These are phyloP conservation scores for Phoma sp. DNA, from an alignment of 2,329 filamentous ascomycete species.

Conservation along the genomic window DNA sequence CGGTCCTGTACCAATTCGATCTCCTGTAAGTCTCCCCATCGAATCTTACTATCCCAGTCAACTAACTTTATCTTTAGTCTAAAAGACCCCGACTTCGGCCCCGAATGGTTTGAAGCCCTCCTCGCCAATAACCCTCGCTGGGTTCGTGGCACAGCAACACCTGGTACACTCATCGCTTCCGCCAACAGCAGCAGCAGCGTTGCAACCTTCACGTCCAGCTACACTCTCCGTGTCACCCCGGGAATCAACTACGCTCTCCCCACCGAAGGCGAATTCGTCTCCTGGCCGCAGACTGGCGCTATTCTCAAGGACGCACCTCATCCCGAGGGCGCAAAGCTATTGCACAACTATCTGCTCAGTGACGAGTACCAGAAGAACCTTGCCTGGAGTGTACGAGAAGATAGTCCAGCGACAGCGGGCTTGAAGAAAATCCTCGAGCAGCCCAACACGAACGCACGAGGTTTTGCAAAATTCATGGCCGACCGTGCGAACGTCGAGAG, in stretches of 20 bases:
- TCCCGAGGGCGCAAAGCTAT: slow-evolving; percentile 60
- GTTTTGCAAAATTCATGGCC: slow-evolving; percentile 54
- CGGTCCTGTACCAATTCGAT: slow-evolving; percentile 60
- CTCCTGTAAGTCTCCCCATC: slow-evolving; percentile 51
- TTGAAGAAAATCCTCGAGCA: slow-evolving; percentile 42
- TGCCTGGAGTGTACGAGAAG: slow-evolving; percentile 49
- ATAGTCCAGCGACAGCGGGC: slow-evolving; percentile 40
- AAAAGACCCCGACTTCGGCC: slow-evolving; percentile 48
- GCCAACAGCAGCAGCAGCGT: slow-evolving; percentile 30
- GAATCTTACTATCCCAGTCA: background rate
- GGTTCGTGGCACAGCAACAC: slow-evolving; percentile 61
- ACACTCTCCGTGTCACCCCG: background rate
- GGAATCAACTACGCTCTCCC: slow-evolving; percentile 34
- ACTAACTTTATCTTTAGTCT: slow-evolving; percentile 21
- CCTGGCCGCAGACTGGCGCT: slow-evolving; percentile 59
- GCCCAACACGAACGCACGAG: slow-evolving; percentile 47
- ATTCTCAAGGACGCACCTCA: slow-evolving; percentile 60
- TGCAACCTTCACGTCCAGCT: slow-evolving; percentile 26
- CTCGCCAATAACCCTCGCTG: slow-evolving; percentile 60
- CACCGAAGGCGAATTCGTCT: slow-evolving; percentile 51
- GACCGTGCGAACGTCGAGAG: slow-evolving; percentile 54
- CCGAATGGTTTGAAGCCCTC: slow-evolving; percentile 57
- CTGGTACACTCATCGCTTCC: slow-evolving; percentile 44
- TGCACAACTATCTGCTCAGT: slow-evolving; percentile 58
- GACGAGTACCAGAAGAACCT: slow-evolving; percentile 49